A percentile compares a stretch with the other conserved stretches of the same genome.
phyloP scores from a whole-genome alignment of 768 basidiomycete species.

The Holtermannia corniformis region DNA sequence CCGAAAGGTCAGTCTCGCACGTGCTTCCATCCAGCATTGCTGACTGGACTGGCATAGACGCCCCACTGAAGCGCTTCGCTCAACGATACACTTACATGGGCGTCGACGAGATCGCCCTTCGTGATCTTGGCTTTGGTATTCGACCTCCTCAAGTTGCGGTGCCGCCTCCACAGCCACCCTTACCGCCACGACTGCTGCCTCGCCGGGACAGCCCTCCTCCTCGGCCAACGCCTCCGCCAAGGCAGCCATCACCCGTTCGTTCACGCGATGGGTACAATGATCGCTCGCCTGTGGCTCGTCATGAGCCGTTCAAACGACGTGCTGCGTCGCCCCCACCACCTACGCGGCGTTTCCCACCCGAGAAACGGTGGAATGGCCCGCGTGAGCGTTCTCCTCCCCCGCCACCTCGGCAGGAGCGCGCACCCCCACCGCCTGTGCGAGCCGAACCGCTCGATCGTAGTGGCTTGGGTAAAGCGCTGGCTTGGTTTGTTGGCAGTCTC shows the following conservation, averaged over 20 bases:
- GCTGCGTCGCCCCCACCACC: slow-evolving; percentile 5
- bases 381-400: background rate
- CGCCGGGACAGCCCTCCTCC: slow-evolving; percentile 3
- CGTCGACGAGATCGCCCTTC: slow-evolving; percentile 76
- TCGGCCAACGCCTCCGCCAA: slow-evolving; percentile 32
- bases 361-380: background rate
- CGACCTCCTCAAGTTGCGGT: slow-evolving; percentile 27
- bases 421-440: slow-evolving; percentile 20
- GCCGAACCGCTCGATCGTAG: slow-evolving; percentile 45
- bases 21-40: background rate
- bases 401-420: slow-evolving; percentile 4
- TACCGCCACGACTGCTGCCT: slow-evolving; percentile 5
- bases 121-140: slow-evolving; percentile 73
- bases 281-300: slow-evolving; percentile 7
- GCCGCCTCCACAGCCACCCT: slow-evolving; percentile 2
- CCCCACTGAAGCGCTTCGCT: slow-evolving; percentile 75
- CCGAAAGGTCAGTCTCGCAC: slow-evolving; percentile 55
- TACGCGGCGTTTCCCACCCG: slow-evolving; percentile 23
- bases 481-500: slow-evolving; percentile 75
- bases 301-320: slow-evolving; percentile 7
- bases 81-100: slow-evolving; percentile 73
- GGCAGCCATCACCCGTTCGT: slow-evolving; percentile 5
- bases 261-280: slow-evolving; percentile 14
- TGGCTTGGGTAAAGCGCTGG: slow-evolving; percentile 47
- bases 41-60: slow-evolving; percentile 57